Evolutionary conservation across 768 basidiomycete species (phyloP), one percentile per base, ranked within the genome.

Genomic region (Tylopilus subfusipes): DNA sequence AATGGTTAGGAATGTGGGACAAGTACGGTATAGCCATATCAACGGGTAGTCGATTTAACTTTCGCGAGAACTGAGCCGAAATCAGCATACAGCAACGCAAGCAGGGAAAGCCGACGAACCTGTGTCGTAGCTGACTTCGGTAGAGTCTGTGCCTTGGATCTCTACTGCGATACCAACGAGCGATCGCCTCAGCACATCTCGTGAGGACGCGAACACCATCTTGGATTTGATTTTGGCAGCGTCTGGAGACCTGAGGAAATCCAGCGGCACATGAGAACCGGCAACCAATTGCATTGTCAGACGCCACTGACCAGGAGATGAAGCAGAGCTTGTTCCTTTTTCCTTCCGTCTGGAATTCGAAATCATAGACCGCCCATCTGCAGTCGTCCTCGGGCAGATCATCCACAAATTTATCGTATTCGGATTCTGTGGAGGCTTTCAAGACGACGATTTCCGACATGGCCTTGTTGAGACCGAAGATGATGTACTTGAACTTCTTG

Each of bases 151-250:
- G 52, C 82, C 95, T 73, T 98, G 95, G 57, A 98, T 80, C 73
- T 98, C 94, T 46, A 81, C 58, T 2, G 81, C 76, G 65, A 97
- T 81, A 42, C 95, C 96, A n/a, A 81, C 82, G 21, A 98, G 81
- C 29, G 78, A 65, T 54, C 80, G 81, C 66, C 83, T 82, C 52
- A 99, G 73, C 6, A 86, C 88, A 14, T 93, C 90, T 68, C 85
- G 88, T 48, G 96, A 98, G 22, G 92, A 85, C n/a, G 96, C 88
- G 72, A 82, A 89, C 63, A 97, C 67, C 95, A 98, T 98, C 87
- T 95, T 98, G 68, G 80, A 73, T 76, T 85, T 94, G 71, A 96
- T 78, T 77, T 83, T 89, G 42, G 93, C 85, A 21, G 68, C 70
- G 64, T 97, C 94, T 56, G 97, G 95, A 18, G 85, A 79, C 96